These are phyloP conservation scores for Ophiosphaerella herpotricha DNA, from an alignment of 2,329 filamentous ascomycete genomes.

Conservation along the genomic window DNA sequence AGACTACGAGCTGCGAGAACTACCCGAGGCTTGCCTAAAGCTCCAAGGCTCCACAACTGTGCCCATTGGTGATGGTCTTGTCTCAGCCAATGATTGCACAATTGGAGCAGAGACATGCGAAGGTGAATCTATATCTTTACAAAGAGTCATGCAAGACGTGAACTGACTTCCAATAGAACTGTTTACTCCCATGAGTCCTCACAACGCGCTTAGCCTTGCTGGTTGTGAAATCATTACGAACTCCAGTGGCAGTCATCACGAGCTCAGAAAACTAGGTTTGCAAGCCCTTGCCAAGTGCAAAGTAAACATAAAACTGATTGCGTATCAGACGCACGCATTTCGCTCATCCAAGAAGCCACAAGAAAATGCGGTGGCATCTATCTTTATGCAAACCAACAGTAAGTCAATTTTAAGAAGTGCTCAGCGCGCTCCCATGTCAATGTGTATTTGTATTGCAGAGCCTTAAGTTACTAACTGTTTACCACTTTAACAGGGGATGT, in stretches of 20 bases:
- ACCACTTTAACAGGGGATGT: not conserved
- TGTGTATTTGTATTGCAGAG: not conserved
- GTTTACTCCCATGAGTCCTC: slow-evolving; percentile 50
- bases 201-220: slow-evolving; percentile 65
- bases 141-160: not conserved
- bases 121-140: slow-evolving; percentile 23
- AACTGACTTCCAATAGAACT: not conserved
- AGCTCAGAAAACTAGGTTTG: slow-evolving; percentile 64
- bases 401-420: not conserved
- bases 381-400: slow-evolving; percentile 51
- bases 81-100: slow-evolving; percentile 65
- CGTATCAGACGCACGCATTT: slow-evolving; percentile 57
- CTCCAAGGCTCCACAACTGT: slow-evolving; percentile 62
- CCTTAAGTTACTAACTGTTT: no score
- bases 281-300: no score
- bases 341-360: slow-evolving; percentile 70
- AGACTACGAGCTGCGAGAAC: slow-evolving; percentile 60
- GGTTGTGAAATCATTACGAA: slow-evolving; percentile 74
- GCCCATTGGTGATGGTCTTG: slow-evolving; percentile 70
- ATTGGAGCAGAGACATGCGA: slow-evolving; percentile 71
- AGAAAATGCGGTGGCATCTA: slow-evolving; percentile 65
- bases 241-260: slow-evolving; percentile 69
- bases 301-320: no score
- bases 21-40: slow-evolving; percentile 55
- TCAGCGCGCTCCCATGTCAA: not conserved